Evolutionary conservation across 2,329 filamentous ascomycete genomes (phyloP).

Genomic region (Phyllosticta citrichinensis): DNA sequence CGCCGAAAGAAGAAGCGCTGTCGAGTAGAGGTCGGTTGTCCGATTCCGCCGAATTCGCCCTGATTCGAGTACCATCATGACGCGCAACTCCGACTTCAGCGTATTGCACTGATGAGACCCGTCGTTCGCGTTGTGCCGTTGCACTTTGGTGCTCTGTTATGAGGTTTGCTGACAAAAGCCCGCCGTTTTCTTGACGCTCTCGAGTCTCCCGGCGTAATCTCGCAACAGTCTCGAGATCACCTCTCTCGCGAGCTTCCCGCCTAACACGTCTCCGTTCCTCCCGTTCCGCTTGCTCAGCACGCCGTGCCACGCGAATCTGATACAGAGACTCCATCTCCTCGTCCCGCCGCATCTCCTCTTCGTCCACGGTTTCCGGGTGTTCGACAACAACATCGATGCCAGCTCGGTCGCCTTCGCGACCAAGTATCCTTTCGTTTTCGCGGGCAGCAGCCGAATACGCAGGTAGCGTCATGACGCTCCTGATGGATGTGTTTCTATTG

Average conservation of each 20-base stretch:
- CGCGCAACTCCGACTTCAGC: conserved; percentile 65
- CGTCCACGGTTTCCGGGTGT: conserved; percentile 67
- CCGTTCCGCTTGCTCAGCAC: conserved; percentile 64
- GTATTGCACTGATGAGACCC: conserved; percentile 68
- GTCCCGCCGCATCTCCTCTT: conserved; percentile 69
- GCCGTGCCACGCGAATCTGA: conserved; percentile 71
- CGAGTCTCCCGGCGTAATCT: conserved; percentile 37
- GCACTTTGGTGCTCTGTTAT: conserved; percentile 52
- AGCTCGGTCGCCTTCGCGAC: conserved; percentile 78
- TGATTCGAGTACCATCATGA: conserved; percentile 65
- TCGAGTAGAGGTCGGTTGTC: conserved; percentile 63
- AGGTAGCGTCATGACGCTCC: conserved; percentile 90
- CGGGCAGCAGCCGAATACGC: conserved; percentile 66
- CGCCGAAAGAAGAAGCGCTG: conserved; percentile 55
- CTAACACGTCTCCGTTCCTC: conserved; percentile 63
- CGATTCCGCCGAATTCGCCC: conserved; percentile 63
- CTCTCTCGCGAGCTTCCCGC: conserved; percentile 60
- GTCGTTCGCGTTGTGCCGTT: conserved; percentile 51
- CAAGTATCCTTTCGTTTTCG: conserved; percentile 72
- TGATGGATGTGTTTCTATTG: conserved; percentile 70
- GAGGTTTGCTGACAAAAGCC: conserved; percentile 30
- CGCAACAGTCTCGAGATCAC: conserved; percentile 60
- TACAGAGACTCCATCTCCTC: conserved; percentile 90
- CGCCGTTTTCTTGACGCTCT: conserved; percentile 15
- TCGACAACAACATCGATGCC: conserved; percentile 89